Evolutionary conservation across 106 monocot species (phyloP).

Genomic region (Dendrobium huoshanense): DNA sequence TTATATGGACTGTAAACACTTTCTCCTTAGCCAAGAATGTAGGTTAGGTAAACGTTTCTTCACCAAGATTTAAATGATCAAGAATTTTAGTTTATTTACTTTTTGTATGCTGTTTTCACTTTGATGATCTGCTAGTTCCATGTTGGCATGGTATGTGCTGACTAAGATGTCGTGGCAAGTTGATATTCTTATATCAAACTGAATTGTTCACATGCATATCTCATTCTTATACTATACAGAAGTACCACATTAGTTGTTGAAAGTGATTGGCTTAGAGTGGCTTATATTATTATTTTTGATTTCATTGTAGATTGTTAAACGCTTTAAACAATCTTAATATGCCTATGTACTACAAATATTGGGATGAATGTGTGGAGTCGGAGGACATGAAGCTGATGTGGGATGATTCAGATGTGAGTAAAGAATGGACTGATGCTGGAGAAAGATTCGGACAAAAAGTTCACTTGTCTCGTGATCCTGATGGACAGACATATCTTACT

Average conservation of each 20-base stretch:
- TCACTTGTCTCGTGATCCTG: slow-evolving; percentile 90
- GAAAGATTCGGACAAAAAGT: slow-evolving; percentile 59
- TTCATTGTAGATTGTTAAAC: not conserved
- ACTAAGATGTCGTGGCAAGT: not conserved
- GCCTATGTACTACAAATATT: slow-evolving; percentile 72
- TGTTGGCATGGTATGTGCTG: not conserved
- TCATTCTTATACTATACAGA: not conserved
- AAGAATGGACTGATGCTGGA: slow-evolving; percentile 89
- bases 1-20: not conserved
- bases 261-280: not conserved
- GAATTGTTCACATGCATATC: not conserved
- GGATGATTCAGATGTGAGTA: slow-evolving; percentile 58
- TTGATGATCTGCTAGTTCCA: not conserved
- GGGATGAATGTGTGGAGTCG: slow-evolving; percentile 83
- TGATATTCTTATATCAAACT: not conserved
- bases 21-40: not conserved
- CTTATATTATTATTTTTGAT: not conserved
- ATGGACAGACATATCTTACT: slow-evolving; percentile 79
- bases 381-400: slow-evolving; percentile 79
- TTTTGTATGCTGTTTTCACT: not conserved
- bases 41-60: not conserved
- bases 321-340: slow-evolving; percentile 9
- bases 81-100: not conserved
- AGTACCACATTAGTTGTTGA: not conserved
- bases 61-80: not conserved